Conservation (phyloP, 768 basidiomycete genomes). For the Boletus vinaceobasis region DNA sequence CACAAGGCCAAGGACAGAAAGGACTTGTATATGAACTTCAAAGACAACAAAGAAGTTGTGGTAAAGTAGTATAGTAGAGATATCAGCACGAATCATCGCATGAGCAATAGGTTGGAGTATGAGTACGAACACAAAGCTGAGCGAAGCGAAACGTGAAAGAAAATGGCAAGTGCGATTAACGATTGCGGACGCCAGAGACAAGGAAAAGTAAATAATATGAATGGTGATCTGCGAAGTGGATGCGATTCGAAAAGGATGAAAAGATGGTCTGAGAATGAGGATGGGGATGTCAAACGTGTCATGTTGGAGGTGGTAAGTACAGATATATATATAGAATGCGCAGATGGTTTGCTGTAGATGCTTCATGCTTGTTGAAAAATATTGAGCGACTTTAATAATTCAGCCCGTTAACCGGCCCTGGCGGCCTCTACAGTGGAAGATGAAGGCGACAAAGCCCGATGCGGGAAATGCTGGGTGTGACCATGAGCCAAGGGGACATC, state of each 20-base stretch:
- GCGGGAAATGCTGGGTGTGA: slow-evolving; percentile 37
- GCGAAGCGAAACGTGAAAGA: slow-evolving; percentile 9
- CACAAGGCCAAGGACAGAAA: neutral
- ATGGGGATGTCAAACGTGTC: slow-evolving; percentile 34
- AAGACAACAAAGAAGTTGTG: slow-evolving; percentile 14
- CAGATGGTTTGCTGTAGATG: slow-evolving; percentile 39
- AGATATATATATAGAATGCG: slow-evolving; percentile 40
- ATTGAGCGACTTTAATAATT: slow-evolving; percentile 38
- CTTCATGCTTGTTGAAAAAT: slow-evolving; percentile 38
- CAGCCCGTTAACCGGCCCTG: slow-evolving; percentile 38
- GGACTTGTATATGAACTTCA: slow-evolving; percentile 20
- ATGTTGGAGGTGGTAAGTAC: slow-evolving; percentile 35
- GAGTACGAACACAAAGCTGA: slow-evolving; percentile 18
- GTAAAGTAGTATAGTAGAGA: slow-evolving; percentile 35
- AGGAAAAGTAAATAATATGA: slow-evolving; percentile 28
- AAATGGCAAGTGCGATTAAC: slow-evolving; percentile 30
- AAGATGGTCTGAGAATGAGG: slow-evolving; percentile 26
- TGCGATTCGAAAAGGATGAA: slow-evolving; percentile 24
- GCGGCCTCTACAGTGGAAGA: slow-evolving; percentile 38
- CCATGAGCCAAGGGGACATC: slow-evolving; percentile 31
- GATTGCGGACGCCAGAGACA: slow-evolving; percentile 21
- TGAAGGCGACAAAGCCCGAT: slow-evolving; percentile 37
- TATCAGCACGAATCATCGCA: slow-evolving; percentile 30
- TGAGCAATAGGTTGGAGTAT: slow-evolving; percentile 27
- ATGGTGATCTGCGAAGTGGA: slow-evolving; percentile 26